phyloP scores from a whole-genome alignment of 2,329 filamentous ascomycete genomes.

The Trichophaea hybrida region DNA sequence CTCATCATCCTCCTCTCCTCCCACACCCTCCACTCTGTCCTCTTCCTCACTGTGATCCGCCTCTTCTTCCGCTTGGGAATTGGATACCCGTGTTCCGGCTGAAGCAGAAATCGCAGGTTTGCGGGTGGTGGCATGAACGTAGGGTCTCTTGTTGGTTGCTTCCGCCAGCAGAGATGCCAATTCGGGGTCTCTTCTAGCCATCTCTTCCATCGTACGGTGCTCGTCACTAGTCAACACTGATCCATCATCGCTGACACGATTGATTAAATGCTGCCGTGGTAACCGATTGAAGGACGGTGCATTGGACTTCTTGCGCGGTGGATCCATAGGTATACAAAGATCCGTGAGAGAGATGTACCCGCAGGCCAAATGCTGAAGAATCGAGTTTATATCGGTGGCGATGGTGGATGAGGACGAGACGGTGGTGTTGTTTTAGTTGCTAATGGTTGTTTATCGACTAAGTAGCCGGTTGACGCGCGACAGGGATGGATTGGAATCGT shows the following conservation, averaged over 20 bases:
- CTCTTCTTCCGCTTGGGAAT: conserved; percentile 19
- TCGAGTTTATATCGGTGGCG: too few relatives aligned
- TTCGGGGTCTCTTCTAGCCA: background rate
- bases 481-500: too few relatives aligned
- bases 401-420: too few relatives aligned
- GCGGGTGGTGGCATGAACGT: background rate
- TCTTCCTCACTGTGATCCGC: conserved; percentile 31
- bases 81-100: background rate
- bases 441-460: too few relatives aligned
- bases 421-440: too few relatives aligned
- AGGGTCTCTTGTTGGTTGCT: background rate
- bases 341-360: too few relatives aligned
- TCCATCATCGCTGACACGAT: background rate
- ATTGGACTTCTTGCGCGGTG: too few relatives aligned
- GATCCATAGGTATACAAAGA: too few relatives aligned
- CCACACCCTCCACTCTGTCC: conserved; percentile 32
- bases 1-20: conserved; percentile 30
- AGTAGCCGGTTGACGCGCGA: too few relatives aligned
- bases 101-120: background rate
- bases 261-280: too few relatives aligned
- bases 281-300: too few relatives aligned
- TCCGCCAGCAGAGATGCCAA: background rate
- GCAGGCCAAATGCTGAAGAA: too few relatives aligned
- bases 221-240: background rate
- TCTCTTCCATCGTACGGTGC: background rate